phyloP scores from a whole-genome alignment of 768 basidiomycete species.

The Trametes cingulata region DNA sequence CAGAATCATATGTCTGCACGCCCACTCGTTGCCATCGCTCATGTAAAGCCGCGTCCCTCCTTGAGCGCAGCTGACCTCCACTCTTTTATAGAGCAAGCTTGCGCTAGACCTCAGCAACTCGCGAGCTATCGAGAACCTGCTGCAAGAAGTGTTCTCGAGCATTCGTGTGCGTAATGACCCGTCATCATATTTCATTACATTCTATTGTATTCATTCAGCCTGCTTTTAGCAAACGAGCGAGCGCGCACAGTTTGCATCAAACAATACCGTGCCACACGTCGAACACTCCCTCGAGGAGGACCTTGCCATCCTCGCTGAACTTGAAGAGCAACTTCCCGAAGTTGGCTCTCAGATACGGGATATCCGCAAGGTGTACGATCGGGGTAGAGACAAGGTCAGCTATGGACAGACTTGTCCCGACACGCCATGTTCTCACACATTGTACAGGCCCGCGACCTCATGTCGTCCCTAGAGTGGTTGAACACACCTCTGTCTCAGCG shows the following conservation, averaged over 20 bases:
- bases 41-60: neutral
- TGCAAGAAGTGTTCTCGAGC: constrained; percentile 62
- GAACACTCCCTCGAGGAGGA: constrained; percentile 62
- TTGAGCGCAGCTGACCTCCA: constrained; percentile 2
- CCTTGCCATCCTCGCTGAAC: constrained; percentile 53
- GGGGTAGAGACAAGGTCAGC: constrained; percentile 64
- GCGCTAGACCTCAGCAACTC: constrained; percentile 75
- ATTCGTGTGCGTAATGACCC: constrained; percentile 66
- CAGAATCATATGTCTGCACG: constrained; percentile 14
- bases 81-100: constrained; percentile 52
- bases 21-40: neutral
- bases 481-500: constrained; percentile 79
- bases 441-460: constrained; percentile 61
- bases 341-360: constrained; percentile 62
- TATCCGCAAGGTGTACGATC: constrained; percentile 68
- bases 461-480: constrained; percentile 68
- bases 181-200: neutral
- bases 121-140: constrained; percentile 65
- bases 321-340: constrained; percentile 59
- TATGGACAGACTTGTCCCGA: neutral
- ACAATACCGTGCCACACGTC: constrained; percentile 62
- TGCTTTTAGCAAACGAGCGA: constrained; percentile 53
- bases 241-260: constrained; percentile 59
- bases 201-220: neutral
- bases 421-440: neutral